phyloP scores from a whole-genome alignment of 495 filamentous ascomycete species.

The Poronia punctata region DNA sequence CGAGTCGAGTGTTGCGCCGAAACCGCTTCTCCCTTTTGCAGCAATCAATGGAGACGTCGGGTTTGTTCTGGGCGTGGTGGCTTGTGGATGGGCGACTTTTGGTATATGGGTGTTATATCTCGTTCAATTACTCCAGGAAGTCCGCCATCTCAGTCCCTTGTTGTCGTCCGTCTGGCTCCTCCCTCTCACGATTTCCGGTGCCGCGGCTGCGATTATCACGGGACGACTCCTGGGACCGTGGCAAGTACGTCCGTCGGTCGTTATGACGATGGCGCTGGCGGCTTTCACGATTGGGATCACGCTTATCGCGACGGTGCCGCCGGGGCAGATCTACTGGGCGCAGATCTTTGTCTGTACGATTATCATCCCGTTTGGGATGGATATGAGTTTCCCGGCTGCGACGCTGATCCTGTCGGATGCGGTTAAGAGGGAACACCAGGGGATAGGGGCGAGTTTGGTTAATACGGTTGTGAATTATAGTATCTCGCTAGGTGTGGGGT shows the following conservation, averaged over 20 bases:
- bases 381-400: constrained; percentile 29
- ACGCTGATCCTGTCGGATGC: constrained; percentile 54
- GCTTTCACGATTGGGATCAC: constrained; percentile 40
- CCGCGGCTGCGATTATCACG: constrained; percentile 39
- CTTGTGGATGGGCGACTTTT: constrained; percentile 53
- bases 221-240: constrained; percentile 32
- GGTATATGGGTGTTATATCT: constrained; percentile 54
- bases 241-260: constrained; percentile 25
- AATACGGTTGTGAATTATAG: constrained; percentile 39
- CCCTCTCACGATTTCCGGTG: constrained; percentile 34
- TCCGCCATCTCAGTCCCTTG: constrained; percentile 40
- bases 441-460: constrained; percentile 41
- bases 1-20: constrained; percentile 30
- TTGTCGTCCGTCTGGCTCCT: constrained; percentile 36
- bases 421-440: constrained; percentile 54
- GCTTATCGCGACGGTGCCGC: constrained; percentile 40
- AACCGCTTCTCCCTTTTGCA: constrained; percentile 49
- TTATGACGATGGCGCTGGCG: constrained; percentile 46
- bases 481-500: constrained; percentile 39
- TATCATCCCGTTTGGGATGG: constrained; percentile 55
- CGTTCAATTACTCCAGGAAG: constrained; percentile 42
- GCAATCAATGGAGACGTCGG: constrained; percentile 41
- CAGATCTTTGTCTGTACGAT: constrained; percentile 50
- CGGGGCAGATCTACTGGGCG: constrained; percentile 51
- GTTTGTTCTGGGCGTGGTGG: constrained; percentile 49